phyloP scores from a whole-genome alignment of 768 basidiomycete species.

The Termitomyces sp. region DNA sequence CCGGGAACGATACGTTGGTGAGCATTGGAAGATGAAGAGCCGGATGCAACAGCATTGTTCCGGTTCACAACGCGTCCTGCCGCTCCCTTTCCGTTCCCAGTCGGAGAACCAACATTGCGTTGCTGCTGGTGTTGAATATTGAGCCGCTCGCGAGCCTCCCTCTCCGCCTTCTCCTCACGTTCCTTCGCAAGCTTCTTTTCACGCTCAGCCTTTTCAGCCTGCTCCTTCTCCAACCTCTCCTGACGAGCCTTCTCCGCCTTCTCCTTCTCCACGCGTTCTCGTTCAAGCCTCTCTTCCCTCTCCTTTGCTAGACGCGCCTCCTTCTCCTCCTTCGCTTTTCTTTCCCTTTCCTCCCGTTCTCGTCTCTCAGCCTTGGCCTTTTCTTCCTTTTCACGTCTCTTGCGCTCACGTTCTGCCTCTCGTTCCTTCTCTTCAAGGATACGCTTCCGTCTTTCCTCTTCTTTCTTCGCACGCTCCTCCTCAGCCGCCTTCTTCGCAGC shows the following conservation, averaged over 20 bases:
- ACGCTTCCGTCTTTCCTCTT: constrained; percentile 78
- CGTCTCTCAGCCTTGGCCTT: constrained; percentile 64
- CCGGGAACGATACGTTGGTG: constrained; percentile 17
- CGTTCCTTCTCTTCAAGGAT: constrained; percentile 77
- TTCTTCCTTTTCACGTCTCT: constrained; percentile 73
- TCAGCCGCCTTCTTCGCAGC: constrained; percentile 69
- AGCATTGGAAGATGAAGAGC: constrained; percentile 30
- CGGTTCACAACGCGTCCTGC: constrained; percentile 47
- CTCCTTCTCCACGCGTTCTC: constrained; percentile 38
- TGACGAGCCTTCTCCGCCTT: constrained; percentile 26
- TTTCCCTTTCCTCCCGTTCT: constrained; percentile 63
- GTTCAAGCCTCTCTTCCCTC: constrained; percentile 49
- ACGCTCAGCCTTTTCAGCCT: constrained; percentile 34
- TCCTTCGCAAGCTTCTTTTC: constrained; percentile 25
- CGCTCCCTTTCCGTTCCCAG: constrained; percentile 24
- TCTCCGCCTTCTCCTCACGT: constrained; percentile 23
- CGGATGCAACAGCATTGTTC: constrained; percentile 35
- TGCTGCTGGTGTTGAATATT: constrained; percentile 40
- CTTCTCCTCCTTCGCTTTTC: constrained; percentile 63
- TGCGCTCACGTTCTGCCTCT: constrained; percentile 69
- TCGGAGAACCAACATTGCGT: constrained; percentile 36
- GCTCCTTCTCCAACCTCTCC: constrained; percentile 32
- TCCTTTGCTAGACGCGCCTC: constrained; percentile 62
- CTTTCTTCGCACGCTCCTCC: constrained; percentile 78
- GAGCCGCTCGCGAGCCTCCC: constrained; percentile 24